phyloP scores from a whole-genome alignment of 305 asterid species.

The Salvia sclarea region DNA sequence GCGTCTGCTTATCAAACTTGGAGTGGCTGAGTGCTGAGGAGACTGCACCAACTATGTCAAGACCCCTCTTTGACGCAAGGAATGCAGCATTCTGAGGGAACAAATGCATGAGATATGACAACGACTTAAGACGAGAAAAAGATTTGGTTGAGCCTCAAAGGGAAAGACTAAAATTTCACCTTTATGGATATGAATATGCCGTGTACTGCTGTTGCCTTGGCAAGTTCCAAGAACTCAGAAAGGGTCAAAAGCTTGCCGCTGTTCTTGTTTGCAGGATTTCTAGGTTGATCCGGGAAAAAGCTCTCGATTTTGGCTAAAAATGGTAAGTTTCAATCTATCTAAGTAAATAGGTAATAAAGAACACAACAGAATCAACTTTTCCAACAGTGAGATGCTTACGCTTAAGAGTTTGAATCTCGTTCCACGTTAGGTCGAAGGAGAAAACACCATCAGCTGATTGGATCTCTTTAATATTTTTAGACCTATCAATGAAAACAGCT shows the following conservation, averaged over 20 bases:
- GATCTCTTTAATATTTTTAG: conserved; percentile 50
- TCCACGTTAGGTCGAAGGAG: conserved; percentile 85
- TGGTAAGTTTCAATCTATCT: neutral
- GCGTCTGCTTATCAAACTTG: conserved; percentile 58
- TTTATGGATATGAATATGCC: conserved; percentile 63
- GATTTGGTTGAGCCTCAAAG: too few species aligned
- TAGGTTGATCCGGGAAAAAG: conserved; percentile 38
- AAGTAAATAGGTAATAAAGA: neutral
- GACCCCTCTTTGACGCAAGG: conserved; percentile 69
- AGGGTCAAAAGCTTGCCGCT: conserved; percentile 76
- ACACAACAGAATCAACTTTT: neutral
- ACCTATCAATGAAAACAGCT: conserved; percentile 49
- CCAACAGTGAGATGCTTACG: conserved; percentile 51
- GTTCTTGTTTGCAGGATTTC: conserved; percentile 79
- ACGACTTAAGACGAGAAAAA: neutral
- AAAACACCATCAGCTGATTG: conserved; percentile 70
- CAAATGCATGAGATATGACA: neutral
- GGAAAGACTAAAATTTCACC: conserved; percentile 31
- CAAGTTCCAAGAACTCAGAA: conserved; percentile 70
- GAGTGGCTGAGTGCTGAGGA: conserved; percentile 64
- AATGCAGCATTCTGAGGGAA: conserved; percentile 66
- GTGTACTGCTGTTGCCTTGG: conserved; percentile 53
- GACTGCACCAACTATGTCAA: conserved; percentile 68
- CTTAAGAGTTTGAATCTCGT: conserved; percentile 63
- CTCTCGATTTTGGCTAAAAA: conserved; percentile 77